A percentile compares a stretch with the other conserved stretches of the same genome.
These are phyloP conservation scores for Ogataea populi-albae DNA, from an alignment of 805 yeast genomes.

Conservation along the genomic window DNA sequence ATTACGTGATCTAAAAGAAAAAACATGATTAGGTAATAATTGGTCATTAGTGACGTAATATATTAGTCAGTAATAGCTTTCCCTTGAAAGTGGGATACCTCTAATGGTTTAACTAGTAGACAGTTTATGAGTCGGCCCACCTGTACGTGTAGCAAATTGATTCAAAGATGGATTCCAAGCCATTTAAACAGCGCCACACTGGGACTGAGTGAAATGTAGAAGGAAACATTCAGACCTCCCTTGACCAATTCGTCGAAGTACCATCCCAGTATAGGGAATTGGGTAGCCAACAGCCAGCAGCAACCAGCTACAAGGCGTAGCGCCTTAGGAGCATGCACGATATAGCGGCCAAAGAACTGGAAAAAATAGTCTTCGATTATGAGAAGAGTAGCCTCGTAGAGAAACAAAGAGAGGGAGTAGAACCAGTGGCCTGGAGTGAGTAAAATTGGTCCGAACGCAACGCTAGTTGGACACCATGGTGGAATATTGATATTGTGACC, in stretches of 20 bases:
- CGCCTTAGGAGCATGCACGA: neutral
- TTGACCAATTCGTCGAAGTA: slow-evolving; percentile 9
- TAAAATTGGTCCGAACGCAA: neutral
- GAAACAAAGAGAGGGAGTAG: slow-evolving; percentile 3
- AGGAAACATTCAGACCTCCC: neutral
- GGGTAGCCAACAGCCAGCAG: slow-evolving; percentile 1
- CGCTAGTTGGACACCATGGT: slow-evolving; percentile 2
- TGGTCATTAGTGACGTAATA: too few relatives aligned
- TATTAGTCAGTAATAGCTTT: too few relatives aligned
- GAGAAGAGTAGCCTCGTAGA: slow-evolving; percentile 4
- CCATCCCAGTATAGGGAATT: neutral
- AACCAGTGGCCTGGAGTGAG: slow-evolving; percentile 2
- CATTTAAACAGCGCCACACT: neutral
- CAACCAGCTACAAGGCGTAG: neutral
- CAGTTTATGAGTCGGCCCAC: too few relatives aligned
- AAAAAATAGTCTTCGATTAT: slow-evolving; percentile 4
- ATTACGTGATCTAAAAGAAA: too few relatives aligned
- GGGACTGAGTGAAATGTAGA: slow-evolving; percentile 1
- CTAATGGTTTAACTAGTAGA: too few relatives aligned
- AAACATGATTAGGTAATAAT: too few relatives aligned
- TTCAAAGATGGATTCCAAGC: neutral
- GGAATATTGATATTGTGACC: slow-evolving; percentile 5
- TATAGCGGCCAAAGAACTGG: neutral
- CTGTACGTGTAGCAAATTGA: neutral
- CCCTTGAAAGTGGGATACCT: too few relatives aligned